These are phyloP conservation scores for Pseudogymnoascus sp. DNA, from an alignment of 2,329 filamentous ascomycete species.

Conservation along the genomic window DNA sequence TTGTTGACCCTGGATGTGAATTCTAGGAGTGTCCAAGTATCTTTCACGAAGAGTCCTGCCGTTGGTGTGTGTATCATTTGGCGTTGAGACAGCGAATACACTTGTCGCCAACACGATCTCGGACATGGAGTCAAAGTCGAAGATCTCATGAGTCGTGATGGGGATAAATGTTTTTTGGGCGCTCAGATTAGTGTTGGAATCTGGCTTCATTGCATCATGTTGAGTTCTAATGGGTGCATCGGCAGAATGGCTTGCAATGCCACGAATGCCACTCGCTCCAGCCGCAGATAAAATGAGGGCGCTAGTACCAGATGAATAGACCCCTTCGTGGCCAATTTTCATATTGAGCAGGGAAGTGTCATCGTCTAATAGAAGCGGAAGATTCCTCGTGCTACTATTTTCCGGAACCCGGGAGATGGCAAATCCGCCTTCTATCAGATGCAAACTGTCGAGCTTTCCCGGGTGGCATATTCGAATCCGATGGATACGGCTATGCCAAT, in stretches of 20 bases:
- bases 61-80: background rate
- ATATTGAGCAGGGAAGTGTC: background rate
- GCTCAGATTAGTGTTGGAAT: constrained; percentile 15
- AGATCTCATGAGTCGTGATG: constrained; percentile 9
- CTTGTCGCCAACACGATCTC: constrained; percentile 7
- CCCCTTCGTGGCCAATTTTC: background rate
- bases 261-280: constrained; percentile 6
- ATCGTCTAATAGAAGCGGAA: background rate
- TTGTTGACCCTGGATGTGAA: background rate
- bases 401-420: constrained; percentile 7
- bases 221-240: background rate
- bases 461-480: background rate
- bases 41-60: background rate
- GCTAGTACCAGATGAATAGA: background rate
- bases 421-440: constrained; percentile 13
- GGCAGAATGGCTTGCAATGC: background rate
- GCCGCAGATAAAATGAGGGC: constrained; percentile 3
- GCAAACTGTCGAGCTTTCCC: background rate
- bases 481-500: constrained; percentile 17
- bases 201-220: constrained; percentile 9
- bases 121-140: background rate
- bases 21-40: background rate
- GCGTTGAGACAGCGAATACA: constrained; percentile 7
- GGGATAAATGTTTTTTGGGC: constrained; percentile 13
- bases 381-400: background rate